A percentile compares a stretch with the other conserved stretches of the same genome.
Conservation (phyloP, 2,329 filamentous ascomycete genomes). For the Xylariaceae sp. region DNA sequence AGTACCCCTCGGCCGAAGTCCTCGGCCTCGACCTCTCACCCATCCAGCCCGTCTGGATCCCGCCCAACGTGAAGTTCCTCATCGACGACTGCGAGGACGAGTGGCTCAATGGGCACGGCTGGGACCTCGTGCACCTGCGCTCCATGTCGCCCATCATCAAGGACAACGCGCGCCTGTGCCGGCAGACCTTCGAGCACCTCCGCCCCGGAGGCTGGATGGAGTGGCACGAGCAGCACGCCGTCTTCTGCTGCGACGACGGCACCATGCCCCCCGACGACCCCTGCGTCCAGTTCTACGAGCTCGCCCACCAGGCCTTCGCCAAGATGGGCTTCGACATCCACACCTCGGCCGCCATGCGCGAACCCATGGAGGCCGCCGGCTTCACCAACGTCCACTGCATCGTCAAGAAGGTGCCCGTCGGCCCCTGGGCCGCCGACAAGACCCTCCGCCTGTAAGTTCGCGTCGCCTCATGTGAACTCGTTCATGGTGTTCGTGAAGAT, state of each 20-base stretch:
- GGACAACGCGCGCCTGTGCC: constrained; percentile 45
- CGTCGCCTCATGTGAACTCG: too few species aligned
- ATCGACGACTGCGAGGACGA: constrained; percentile 50
- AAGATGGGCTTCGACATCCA: constrained; percentile 37
- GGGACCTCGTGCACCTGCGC: constrained; percentile 49
- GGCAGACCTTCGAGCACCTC: constrained; percentile 33
- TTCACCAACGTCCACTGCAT: constrained; percentile 36
- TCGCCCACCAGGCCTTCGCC: constrained; percentile 22
- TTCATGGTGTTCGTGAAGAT: too few species aligned
- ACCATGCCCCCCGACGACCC: constrained; percentile 38
- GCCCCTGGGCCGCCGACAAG: constrained; percentile 39
- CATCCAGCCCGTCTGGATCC: constrained; percentile 30
- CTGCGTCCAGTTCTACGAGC: constrained; percentile 26
- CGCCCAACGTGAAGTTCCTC: constrained; percentile 47
- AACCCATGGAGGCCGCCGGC: constrained; percentile 29
- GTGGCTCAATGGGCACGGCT: constrained; percentile 41
- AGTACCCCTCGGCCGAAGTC: constrained; percentile 15
- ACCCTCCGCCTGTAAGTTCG: constrained; percentile 36
- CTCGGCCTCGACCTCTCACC: constrained; percentile 20
- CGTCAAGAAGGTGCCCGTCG: constrained; percentile 42
- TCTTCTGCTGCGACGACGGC: constrained; percentile 36
- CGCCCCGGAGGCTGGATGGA: constrained; percentile 49
- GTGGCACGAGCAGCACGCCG: constrained; percentile 41
- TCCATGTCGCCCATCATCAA: constrained; percentile 46
- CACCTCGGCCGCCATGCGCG: constrained; percentile 30